Evolutionary conservation across 208 protist species (phyloP).

Genomic region (Trypanosoma congolense): DNA sequence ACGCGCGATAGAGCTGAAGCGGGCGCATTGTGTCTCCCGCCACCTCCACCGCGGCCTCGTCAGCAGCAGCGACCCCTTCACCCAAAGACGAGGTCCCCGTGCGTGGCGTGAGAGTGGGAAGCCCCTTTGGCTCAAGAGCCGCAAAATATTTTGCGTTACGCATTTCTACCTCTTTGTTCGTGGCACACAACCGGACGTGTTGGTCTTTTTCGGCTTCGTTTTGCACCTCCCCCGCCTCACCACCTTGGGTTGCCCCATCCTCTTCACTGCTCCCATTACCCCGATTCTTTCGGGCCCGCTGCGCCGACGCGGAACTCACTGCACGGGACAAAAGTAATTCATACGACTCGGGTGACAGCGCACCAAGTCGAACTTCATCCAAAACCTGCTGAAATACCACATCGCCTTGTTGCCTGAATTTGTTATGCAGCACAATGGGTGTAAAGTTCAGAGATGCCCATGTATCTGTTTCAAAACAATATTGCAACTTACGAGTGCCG

Average conservation of each 20-base stretch:
- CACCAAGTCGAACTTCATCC: conserved; percentile 52
- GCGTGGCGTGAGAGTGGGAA: not conserved
- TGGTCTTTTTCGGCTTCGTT: conserved; percentile 1
- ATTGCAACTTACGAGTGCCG: conserved; percentile 11
- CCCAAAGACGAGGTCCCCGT: not conserved
- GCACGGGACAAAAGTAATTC: conserved; percentile 20
- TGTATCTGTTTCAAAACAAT: conserved; percentile 44
- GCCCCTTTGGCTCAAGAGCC: conserved; percentile 25
- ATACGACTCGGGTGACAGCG: conserved; percentile 22
- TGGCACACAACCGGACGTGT: conserved; percentile 59
- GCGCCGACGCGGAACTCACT: not conserved
- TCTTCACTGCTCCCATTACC: not conserved
- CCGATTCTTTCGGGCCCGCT: not conserved
- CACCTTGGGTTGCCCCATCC: not conserved
- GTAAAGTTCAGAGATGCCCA: conserved; percentile 37
- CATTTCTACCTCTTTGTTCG: conserved; percentile 62
- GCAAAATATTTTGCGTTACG: conserved; percentile 60
- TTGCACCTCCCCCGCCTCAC: not conserved
- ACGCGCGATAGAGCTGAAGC: conserved; percentile 25
- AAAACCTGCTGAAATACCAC: conserved; percentile 41
- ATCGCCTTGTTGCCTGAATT: conserved; percentile 46
- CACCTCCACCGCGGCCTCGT: not conserved
- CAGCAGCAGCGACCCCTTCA: not conserved
- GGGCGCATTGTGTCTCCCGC: conserved; percentile 16
- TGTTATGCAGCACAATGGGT: conserved; percentile 29